Base-by-base conservation (phyloP, 306 rosid species). In the Lathyrus sativus region DNA sequence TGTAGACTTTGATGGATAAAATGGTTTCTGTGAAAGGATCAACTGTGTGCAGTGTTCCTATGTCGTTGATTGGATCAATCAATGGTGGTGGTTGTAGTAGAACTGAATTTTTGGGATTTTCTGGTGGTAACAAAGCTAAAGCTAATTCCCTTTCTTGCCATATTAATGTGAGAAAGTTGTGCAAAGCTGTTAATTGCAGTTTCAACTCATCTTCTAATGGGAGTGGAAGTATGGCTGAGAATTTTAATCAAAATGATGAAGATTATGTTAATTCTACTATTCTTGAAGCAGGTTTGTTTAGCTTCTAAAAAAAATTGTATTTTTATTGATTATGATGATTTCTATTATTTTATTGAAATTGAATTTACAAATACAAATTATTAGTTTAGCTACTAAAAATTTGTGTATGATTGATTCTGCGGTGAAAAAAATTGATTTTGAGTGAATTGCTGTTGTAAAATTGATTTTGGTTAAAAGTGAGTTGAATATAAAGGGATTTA, bases 241-340 rank as follows among this genome's bases (percentile, higher is more conserved):
- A 84, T 77, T 93, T 95, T 76, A 80, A 87, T 68, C 90, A 87
- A 78, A 90, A 90, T 9, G 91, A 95, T 77, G 97, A 84, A 61
- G 97, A 95, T 65, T 95, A 95, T 67, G 92, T 95, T 50, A 82
- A 88, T 72, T 90, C 99, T 35, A 95, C 84, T 54, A 85, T 95
- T 65, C 76, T 90, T 42, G 99, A 95, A 80, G 99, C 99, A 24
- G 96, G 99, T 95, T 62, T 18, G 33, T 17, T 60, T 76, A 74
- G 54, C 35, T 64, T 6, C 44, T 28, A 31, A 37, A 39, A 46
- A 46, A 50, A 24, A 55, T 26, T 37, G 39, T 19, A 4, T 38
- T 41, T 60, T 61, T 61, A 37, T 50, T 45, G 24, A 19, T 11
- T 54, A 10, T 24, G 9, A 35, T 35, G 39, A 35, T 35, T 35